These are phyloP conservation scores for Saraca asoca DNA, from an alignment of 331 rosid genomes.

Conservation along the genomic window DNA sequence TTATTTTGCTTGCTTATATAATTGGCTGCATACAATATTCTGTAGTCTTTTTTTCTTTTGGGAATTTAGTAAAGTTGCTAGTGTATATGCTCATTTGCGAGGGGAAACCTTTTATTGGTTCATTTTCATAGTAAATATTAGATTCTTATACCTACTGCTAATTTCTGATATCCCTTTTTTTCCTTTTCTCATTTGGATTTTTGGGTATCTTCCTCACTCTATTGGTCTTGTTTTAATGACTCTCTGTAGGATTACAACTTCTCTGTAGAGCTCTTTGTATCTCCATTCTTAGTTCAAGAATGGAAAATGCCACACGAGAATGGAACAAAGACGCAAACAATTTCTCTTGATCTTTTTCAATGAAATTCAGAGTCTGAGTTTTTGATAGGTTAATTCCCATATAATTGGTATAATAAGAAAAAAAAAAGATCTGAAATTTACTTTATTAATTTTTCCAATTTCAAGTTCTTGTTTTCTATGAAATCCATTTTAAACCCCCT, in stretches of 20 bases:
- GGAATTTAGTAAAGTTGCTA: too few relatives aligned
- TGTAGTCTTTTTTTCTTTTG: too few relatives aligned
- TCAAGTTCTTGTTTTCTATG: too few relatives aligned
- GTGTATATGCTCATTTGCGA: constrained; percentile 54
- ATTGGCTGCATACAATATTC: too few relatives aligned
- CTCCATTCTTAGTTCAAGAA: constrained; percentile 95
- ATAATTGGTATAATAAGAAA: too few relatives aligned
- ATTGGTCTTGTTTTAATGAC: constrained; percentile 15
- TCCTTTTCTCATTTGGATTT: background rate
- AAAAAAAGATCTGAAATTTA: too few relatives aligned
- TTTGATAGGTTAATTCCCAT: too few relatives aligned
- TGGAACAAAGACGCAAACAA: constrained; percentile 79
- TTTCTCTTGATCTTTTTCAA: constrained; percentile 90
- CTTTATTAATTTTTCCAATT: too few relatives aligned
- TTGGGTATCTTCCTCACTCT: constrained; percentile 11
- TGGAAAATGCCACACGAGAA: constrained; percentile 71
- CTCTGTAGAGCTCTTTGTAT: constrained; percentile 86
- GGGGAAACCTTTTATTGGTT: constrained; percentile 89
- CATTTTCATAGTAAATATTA: constrained; percentile 64
- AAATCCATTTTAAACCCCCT: too few relatives aligned
- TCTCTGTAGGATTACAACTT: constrained; percentile 66
- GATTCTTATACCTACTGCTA: too few relatives aligned
- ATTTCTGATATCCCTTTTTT: constrained; percentile 12
- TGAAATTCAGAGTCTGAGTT: too few relatives aligned
- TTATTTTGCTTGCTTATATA: too few relatives aligned